These are phyloP conservation scores for Jamesozyma spencerorum DNA, from an alignment of 805 yeast species.

Conservation along the genomic window DNA sequence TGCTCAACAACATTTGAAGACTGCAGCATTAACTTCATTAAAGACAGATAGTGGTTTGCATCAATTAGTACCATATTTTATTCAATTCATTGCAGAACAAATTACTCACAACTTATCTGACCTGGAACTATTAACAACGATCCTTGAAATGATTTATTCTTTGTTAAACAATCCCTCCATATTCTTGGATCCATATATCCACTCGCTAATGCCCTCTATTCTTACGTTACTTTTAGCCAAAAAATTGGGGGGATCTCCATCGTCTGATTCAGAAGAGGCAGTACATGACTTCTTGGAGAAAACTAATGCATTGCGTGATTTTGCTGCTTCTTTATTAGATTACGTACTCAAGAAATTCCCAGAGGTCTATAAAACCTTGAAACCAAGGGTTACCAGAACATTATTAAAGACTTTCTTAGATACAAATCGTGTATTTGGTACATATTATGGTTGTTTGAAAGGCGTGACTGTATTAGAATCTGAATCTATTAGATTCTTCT, in stretches of 20 bases:
- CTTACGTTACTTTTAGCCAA: conserved; percentile 83
- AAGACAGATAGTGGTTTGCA: conserved; percentile 92
- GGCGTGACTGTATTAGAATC: conserved; percentile 79
- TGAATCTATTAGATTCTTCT: conserved; percentile 76
- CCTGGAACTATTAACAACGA: conserved; percentile 60
- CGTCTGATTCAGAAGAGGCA: conserved; percentile 14
- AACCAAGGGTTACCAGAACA: conserved; percentile 91
- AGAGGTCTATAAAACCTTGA: conserved; percentile 75
- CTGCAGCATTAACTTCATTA: conserved; percentile 77
- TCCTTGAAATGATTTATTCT: conserved; percentile 83
- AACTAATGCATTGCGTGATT: conserved; percentile 63
- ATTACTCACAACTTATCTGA: conserved; percentile 78
- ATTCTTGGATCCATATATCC: conserved; percentile 90
- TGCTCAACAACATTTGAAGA: conserved; percentile 37
- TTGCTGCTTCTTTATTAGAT: conserved; percentile 74
- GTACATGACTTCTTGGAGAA: conserved; percentile 31
- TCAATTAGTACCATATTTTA: conserved; percentile 91
- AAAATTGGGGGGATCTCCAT: conserved; percentile 55
- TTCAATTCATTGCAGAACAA: conserved; percentile 93
- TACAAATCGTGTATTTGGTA: conserved; percentile 71
- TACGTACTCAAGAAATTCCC: conserved; percentile 76
- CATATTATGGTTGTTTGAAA: conserved; percentile 83
- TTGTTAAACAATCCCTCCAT: conserved; percentile 73
- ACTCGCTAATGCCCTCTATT: conserved; percentile 94
- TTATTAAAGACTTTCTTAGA: conserved; percentile 84